Percentiles rank a stretch among this genome's conserved stretches.
Evolutionary conservation across 2,329 filamentous ascomycete species (phyloP).

Genomic region (Aspergillus vadensis): DNA sequence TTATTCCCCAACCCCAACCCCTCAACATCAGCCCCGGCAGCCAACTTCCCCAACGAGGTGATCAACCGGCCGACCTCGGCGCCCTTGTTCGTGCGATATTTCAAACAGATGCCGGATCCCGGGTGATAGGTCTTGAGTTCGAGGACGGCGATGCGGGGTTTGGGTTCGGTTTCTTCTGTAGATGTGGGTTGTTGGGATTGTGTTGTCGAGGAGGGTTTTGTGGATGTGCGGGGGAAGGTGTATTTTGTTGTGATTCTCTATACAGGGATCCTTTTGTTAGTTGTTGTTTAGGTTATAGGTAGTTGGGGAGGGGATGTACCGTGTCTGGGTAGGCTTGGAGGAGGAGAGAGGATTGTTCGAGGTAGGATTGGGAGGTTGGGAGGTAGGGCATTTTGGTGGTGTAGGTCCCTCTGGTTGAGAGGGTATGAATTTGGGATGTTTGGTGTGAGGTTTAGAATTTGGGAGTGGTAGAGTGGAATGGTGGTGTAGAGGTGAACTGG

Average conservation of each 20-base stretch:
- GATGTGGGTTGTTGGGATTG: constrained; percentile 34
- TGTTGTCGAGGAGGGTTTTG: constrained; percentile 22
- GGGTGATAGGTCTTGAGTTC: constrained; percentile 90
- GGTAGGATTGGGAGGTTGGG: constrained; percentile 83
- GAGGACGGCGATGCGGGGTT: constrained; percentile 64
- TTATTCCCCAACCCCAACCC: constrained; percentile 42
- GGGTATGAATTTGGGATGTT: background rate
- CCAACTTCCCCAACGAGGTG: constrained; percentile 72
- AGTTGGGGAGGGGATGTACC: constrained; percentile 55
- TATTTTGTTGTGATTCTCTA: constrained; percentile 95
- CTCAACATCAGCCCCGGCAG: constrained; percentile 66
- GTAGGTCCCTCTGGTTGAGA: background rate
- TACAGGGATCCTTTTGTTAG: constrained; percentile 6
- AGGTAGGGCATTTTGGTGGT: constrained; percentile 71
- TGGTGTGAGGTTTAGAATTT: background rate
- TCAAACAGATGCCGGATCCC: constrained; percentile 75
- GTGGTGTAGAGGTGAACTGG: background rate
- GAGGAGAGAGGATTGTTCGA: constrained; percentile 81
- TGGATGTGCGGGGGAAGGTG: constrained; percentile 57
- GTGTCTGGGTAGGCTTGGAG: constrained; percentile 82
- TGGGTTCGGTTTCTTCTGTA: constrained; percentile 21
- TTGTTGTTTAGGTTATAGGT: constrained; percentile 1
- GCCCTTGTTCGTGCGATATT: constrained; percentile 88
- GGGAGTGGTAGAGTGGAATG: background rate
- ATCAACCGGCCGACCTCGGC: constrained; percentile 86